Evolutionary conservation across 176 grass and related monocot species (phyloP), one percentile per base, ranked within the genome.

Genomic region (Coix lacrymajobi): DNA sequence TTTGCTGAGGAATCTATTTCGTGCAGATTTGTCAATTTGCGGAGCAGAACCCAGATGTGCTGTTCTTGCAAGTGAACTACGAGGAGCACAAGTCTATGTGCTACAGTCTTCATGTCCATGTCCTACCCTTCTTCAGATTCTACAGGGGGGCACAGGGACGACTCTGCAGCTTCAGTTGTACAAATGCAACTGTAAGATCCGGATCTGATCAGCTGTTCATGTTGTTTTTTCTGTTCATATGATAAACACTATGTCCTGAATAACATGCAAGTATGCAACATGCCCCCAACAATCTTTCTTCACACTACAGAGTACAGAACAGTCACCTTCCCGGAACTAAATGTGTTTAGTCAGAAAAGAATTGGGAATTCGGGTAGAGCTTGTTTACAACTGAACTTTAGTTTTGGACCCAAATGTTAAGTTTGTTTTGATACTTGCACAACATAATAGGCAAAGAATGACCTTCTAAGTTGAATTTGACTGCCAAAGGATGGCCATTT

Each of bases 61-160:
- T 85, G 1, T 99, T 99, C 83, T 91, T 99, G 73, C 93, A 99
- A 79, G 81, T 99, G 7, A 99, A 99, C 84, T 87, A 99, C 30
- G 96, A 99, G 69, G 85, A 87, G 74, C 96, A 99, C 87, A 94
- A 89, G 68, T 94, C 96, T 20, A 96, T 96, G 96, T 99, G 96
- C 74, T 94, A 96, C 40, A 99, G 85, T 80, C 87, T 99, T 13
- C 84, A 90, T 70, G 96, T 99, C 3, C 93, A 96, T 90, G 96
- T 99, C 33, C 89, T 99, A 6, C 96, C 96, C 6, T 99, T 99
- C 85, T 99, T 99, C 76, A 88, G 93, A 85, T 96, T 99, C 83
- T 99, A 96, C 51, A 86, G 91, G 44, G 96, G 96, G 85, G 89
- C 87, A 29, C 89, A 99, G 46, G 96, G 96, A 22, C 80, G 85